These are phyloP conservation scores for Candida jianshihensis DNA, from an alignment of 805 yeast genomes.

Conservation along the genomic window DNA sequence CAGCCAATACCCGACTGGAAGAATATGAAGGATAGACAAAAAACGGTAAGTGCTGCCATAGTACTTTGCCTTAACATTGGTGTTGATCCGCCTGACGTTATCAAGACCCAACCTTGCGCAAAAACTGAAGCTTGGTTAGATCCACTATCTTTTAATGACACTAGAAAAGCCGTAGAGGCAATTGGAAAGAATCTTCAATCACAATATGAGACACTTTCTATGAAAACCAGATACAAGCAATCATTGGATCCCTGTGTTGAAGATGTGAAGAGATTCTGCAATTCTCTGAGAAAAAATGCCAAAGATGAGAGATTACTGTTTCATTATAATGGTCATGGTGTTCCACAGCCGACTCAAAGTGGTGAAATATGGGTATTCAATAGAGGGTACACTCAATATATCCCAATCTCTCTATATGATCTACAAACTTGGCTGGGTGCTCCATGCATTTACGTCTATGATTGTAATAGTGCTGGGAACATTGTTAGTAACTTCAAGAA, in stretches of 20 bases:
- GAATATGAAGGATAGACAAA: slow-evolving; percentile 79
- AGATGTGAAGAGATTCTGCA: slow-evolving; percentile 87
- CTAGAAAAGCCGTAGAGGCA: slow-evolving; percentile 84
- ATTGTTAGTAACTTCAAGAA: slow-evolving; percentile 83
- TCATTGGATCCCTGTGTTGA: slow-evolving; percentile 93
- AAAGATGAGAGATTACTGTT: slow-evolving; percentile 89
- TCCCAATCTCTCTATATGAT: slow-evolving; percentile 92
- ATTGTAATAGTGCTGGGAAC: slow-evolving; percentile 91
- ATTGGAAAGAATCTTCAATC: slow-evolving; percentile 83
- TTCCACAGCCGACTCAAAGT: slow-evolving; percentile 91
- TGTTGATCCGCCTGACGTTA: slow-evolving; percentile 95
- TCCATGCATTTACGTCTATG: slow-evolving; percentile 91
- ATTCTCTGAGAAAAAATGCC: slow-evolving; percentile 80
- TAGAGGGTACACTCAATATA: slow-evolving; percentile 94
- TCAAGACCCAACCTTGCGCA: slow-evolving; percentile 91
- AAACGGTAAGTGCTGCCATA: slow-evolving; percentile 89
- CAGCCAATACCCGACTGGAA: slow-evolving; percentile 89
- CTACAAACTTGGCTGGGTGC: slow-evolving; percentile 97
- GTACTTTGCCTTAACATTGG: slow-evolving; percentile 88
- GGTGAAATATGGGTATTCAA: slow-evolving; percentile 99
- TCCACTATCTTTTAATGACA: slow-evolving; percentile 73
- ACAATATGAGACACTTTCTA: slow-evolving; percentile 83
- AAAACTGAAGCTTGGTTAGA: slow-evolving; percentile 90
- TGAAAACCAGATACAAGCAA: slow-evolving; percentile 85
- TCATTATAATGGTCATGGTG: slow-evolving; percentile 98